phyloP scores from a whole-genome alignment of 345 rosid species.

The Cardamine resedifolia region DNA sequence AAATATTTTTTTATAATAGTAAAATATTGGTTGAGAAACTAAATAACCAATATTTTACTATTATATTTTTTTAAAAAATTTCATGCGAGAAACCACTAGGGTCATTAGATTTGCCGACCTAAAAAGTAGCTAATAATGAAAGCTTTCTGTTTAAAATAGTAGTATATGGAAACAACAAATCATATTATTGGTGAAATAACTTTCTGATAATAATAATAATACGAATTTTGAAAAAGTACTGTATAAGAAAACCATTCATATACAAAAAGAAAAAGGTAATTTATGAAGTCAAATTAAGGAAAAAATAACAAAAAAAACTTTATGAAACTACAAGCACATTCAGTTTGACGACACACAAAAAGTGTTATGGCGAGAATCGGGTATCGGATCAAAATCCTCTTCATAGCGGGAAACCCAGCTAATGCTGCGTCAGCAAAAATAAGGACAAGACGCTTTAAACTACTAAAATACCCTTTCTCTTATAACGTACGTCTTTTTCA shows the following conservation, averaged over 20 bases:
- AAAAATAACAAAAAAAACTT: too few species aligned
- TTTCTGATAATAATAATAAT: not conserved
- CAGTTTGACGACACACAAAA: not conserved
- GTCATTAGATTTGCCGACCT: constrained; percentile 26
- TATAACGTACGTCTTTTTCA: not conserved
- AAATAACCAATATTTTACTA: too few species aligned
- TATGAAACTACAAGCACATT: not conserved
- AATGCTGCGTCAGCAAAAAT: constrained; percentile 4
- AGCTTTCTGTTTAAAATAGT: not conserved
- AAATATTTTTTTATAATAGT: too few species aligned
- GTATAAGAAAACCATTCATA: not conserved
- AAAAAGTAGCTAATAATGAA: constrained; percentile 23
- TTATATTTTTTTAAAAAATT: too few species aligned
- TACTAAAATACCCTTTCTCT: not conserved
- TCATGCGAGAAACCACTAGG: too few species aligned
- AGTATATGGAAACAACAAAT: not conserved
- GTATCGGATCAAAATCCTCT: constrained; percentile 24
- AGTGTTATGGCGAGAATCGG: constrained; percentile 18
- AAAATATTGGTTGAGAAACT: too few species aligned
- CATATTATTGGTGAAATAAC: not conserved
- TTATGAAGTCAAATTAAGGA: not conserved
- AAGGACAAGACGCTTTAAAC: not conserved
- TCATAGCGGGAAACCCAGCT: constrained; percentile 21
- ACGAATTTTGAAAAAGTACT: not conserved
- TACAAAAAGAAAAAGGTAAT: not conserved